A percentile compares a stretch with the other conserved stretches of the same genome.
These are phyloP conservation scores for Alternaria conjuncta DNA, from an alignment of 2,329 filamentous ascomycete genomes.

Conservation along the genomic window DNA sequence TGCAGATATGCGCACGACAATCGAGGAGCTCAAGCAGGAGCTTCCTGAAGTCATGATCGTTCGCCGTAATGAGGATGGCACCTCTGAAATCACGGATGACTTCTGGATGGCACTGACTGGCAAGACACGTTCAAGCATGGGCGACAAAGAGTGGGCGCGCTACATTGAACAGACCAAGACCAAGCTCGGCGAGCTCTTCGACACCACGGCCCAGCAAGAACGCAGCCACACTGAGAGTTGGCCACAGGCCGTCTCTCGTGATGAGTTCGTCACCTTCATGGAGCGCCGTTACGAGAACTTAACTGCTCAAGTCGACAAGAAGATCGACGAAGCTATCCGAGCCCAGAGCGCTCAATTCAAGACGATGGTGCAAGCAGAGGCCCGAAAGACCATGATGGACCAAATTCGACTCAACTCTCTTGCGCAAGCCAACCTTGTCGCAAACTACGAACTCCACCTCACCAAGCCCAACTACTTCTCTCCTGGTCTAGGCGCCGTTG, in stretches of 20 bases:
- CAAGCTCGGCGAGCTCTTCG: slow-evolving; percentile 38
- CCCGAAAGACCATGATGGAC: slow-evolving; percentile 42
- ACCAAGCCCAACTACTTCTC: slow-evolving; percentile 75
- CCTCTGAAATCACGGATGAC: slow-evolving; percentile 61
- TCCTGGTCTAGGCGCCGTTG: slow-evolving; percentile 66
- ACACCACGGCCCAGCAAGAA: slow-evolving; percentile 8
- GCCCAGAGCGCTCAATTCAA: slow-evolving; percentile 24
- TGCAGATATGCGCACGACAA: slow-evolving; percentile 19
- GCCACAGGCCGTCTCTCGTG: slow-evolving; percentile 49
- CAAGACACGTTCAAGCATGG: slow-evolving; percentile 57
- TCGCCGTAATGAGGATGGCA: slow-evolving; percentile 59
- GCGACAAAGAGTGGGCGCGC: slow-evolving; percentile 56
- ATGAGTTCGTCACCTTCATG: slow-evolving; percentile 56
- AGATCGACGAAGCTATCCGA: slow-evolving; percentile 27
- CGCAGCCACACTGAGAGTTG: slow-evolving; percentile 6
- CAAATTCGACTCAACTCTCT: slow-evolving; percentile 39
- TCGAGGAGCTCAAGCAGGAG: slow-evolving; percentile 25
- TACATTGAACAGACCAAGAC: slow-evolving; percentile 61
- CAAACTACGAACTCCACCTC: slow-evolving; percentile 42
- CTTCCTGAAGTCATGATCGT: slow-evolving; percentile 66
- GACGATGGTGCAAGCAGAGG: slow-evolving; percentile 23
- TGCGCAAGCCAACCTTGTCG: slow-evolving; percentile 40
- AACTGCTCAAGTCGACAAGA: slow-evolving; percentile 30
- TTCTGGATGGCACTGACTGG: slow-evolving; percentile 71
- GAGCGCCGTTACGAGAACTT: slow-evolving; percentile 29